Conservation (phyloP, 2,329 filamentous ascomycete genomes). For the Talaromyces marneffei region DNA sequence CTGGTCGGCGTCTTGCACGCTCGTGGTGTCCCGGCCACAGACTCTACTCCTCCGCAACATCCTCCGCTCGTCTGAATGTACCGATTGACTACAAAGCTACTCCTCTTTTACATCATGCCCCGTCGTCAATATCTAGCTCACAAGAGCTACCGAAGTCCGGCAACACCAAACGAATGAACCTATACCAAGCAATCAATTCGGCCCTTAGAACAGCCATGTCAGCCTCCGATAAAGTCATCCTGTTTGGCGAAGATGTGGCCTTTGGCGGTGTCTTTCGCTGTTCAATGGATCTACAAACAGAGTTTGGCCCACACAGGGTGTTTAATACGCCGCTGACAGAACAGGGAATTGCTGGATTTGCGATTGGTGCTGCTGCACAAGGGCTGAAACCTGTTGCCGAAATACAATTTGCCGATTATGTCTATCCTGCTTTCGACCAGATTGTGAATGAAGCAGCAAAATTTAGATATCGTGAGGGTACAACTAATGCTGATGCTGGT, state of each 20-base stretch:
- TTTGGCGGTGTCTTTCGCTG: conserved; percentile 96
- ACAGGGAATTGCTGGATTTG: conserved; percentile 91
- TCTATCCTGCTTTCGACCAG: conserved; percentile 89
- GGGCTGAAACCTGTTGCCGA: conserved; percentile 91
- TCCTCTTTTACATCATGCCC: conserved; percentile 71
- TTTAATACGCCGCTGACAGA: conserved; percentile 96
- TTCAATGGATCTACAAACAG: conserved; percentile 81
- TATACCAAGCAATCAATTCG: conserved; percentile 90
- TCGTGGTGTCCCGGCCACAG: conserved; percentile 16
- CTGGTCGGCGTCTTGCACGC: conserved; percentile 11
- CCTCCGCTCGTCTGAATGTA: conserved; percentile 64
- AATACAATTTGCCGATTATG: conserved; percentile 93
- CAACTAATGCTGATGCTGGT: conserved; percentile 62
- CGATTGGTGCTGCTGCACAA: conserved; percentile 80
- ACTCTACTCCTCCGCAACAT: conserved; percentile 44
- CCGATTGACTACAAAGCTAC: conserved; percentile 83
- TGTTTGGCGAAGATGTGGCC: conserved; percentile 95
- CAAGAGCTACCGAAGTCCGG: conserved; percentile 67
- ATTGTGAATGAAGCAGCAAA: conserved; percentile 91
- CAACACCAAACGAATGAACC: conserved; percentile 78
- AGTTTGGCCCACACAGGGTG: conserved; percentile 79
- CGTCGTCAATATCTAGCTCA: conserved; percentile 64
- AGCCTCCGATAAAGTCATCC: conserved; percentile 75
- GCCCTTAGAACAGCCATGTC: conserved; percentile 76
- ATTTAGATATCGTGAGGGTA: conserved; percentile 68